Percentiles rank a stretch among this genome's conserved stretches.
Conservation (phyloP, 1,284 basidiomycete genomes). For the Thelephora terrestris region DNA sequence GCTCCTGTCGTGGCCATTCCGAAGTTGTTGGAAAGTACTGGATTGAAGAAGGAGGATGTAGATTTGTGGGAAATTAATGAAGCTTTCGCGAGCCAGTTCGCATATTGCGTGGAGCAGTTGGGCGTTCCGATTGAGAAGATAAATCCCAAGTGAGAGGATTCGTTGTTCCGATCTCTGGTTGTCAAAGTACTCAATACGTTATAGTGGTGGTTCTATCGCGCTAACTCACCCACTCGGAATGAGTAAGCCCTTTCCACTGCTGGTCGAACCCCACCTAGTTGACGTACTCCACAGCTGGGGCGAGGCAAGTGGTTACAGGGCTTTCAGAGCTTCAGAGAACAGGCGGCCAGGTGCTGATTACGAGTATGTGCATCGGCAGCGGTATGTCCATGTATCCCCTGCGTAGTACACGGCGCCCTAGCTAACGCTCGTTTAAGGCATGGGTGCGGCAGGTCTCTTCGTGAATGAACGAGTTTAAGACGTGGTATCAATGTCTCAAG, state of each 20-base stretch:
- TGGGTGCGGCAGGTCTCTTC: constrained; percentile 80
- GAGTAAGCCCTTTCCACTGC: constrained; percentile 39
- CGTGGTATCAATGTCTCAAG: background rate
- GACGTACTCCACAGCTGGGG: constrained; percentile 42
- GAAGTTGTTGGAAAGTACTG: constrained; percentile 63
- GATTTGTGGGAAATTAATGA: constrained; percentile 91
- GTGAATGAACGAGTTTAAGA: constrained; percentile 49
- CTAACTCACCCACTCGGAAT: constrained; percentile 74
- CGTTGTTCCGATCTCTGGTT: background rate
- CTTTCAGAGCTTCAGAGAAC: constrained; percentile 67
- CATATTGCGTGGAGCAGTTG: constrained; percentile 72
- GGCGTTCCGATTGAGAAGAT: constrained; percentile 75
- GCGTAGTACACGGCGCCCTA: background rate
- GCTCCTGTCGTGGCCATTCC: constrained; percentile 81
- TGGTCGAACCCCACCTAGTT: constrained; percentile 6
- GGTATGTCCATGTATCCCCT: constrained; percentile 17
- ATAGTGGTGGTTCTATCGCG: constrained; percentile 80
- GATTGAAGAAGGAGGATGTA: constrained; percentile 74
- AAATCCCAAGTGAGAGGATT: constrained; percentile 62
- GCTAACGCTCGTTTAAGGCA: constrained; percentile 25
- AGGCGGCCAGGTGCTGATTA: constrained; percentile 58
- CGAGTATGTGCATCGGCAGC: constrained; percentile 85
- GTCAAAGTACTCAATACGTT: background rate
- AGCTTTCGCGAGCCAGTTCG: constrained; percentile 75
- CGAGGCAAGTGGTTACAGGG: constrained; percentile 80